These are phyloP conservation scores for Rhodotorula toruloides DNA, from an alignment of 768 basidiomycete genomes.

Conservation along the genomic window DNA sequence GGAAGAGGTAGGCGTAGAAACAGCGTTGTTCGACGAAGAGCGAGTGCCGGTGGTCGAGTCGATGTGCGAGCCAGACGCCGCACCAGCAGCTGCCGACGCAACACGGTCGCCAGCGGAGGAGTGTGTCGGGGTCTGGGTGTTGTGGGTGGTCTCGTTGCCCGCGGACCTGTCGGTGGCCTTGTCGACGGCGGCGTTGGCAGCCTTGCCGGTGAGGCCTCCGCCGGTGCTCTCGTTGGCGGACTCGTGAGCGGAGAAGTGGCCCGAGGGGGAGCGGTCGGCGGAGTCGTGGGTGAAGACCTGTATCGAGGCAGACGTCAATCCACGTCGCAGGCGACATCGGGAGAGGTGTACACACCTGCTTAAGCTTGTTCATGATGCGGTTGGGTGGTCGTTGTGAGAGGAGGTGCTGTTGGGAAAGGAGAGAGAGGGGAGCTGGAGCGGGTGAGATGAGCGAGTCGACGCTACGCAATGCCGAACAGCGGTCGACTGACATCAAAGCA, in stretches of 20 bases:
- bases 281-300: constrained; percentile 3
- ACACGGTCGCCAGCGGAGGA: background rate
- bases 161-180: background rate
- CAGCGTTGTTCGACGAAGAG: background rate
- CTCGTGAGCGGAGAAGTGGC: too few relatives aligned
- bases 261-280: too few relatives aligned
- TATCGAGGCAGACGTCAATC: background rate
- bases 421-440: background rate
- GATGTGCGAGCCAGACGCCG: background rate
- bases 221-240: background rate
- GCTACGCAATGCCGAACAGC: too few relatives aligned
- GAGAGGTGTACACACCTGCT: background rate
- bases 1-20: background rate
- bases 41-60: background rate
- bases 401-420: background rate
- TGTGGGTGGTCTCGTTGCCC: constrained; percentile 4
- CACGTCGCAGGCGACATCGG: background rate
- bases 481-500: too few relatives aligned
- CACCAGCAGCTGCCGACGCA: background rate
- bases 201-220: background rate
- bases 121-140: background rate
- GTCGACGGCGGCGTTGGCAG: background rate
- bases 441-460: background rate
- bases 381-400: too few relatives aligned
- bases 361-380: constrained; percentile 7